Conservation (phyloP, 306 rosid species). For the Cajanus cajan region DNA sequence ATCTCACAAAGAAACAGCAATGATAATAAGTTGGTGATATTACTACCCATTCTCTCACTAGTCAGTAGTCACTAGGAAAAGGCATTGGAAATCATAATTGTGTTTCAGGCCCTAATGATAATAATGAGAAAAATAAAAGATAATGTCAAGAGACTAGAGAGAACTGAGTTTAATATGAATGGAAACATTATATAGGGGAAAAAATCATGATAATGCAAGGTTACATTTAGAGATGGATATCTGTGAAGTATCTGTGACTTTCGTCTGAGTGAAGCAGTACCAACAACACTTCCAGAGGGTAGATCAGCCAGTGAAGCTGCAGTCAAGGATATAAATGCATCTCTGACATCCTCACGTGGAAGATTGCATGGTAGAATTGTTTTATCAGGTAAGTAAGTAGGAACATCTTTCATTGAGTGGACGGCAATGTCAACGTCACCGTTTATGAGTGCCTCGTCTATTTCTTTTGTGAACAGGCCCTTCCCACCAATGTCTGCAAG, state of each 20-base stretch:
- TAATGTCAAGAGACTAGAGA: not conserved
- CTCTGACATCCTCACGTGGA: conserved; percentile 86
- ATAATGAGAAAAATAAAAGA: not conserved
- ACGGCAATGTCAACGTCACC: conserved; percentile 83
- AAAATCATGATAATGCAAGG: conserved; percentile 8
- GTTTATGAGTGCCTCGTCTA: conserved; percentile 80
- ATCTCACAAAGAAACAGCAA: not conserved
- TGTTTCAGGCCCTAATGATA: not conserved
- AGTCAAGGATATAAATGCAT: conserved; percentile 76
- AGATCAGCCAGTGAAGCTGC: conserved; percentile 71
- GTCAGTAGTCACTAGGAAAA: no score
- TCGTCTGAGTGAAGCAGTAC: conserved; percentile 90
- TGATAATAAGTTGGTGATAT: not conserved
- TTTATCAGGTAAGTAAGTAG: conserved; percentile 73
- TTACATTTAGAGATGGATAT: conserved; percentile 72
- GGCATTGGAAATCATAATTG: not conserved
- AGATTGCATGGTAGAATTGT: conserved; percentile 90
- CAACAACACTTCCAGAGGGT: conserved; percentile 72
- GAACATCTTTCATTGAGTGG: conserved; percentile 96
- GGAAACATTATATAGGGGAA: not conserved
- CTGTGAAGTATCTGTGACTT: conserved; percentile 84
- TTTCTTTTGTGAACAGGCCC: conserved; percentile 92
- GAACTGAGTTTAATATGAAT: not conserved
- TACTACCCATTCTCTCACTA: not conserved
- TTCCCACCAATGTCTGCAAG: conserved; percentile 94